Percentiles rank a stretch among this genome's conserved stretches.
Evolutionary conservation across 163 green algal species (phyloP).

Genomic region (Scenedesmus sp.): DNA sequence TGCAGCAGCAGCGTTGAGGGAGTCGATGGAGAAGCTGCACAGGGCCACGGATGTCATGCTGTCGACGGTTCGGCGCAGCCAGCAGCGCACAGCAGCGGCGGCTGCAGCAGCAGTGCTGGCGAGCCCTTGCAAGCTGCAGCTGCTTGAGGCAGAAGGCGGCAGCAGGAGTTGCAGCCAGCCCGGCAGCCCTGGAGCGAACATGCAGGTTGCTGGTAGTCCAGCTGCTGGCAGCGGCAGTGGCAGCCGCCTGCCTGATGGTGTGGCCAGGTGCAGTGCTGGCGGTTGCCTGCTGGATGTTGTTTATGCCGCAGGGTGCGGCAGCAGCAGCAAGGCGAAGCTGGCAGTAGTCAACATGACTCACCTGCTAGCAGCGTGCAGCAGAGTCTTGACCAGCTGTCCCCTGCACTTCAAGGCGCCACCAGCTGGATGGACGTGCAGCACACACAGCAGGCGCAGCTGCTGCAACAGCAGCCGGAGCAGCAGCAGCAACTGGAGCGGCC

Average conservation of each 20-base stretch:
- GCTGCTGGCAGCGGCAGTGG: background rate
- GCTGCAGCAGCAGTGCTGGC: background rate
- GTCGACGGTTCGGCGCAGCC: background rate
- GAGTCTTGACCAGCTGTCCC: background rate
- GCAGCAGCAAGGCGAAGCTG: background rate
- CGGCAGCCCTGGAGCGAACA: background rate
- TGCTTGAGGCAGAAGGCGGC: background rate
- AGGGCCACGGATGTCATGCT: background rate
- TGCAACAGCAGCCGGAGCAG: background rate
- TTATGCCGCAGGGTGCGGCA: too few species aligned
- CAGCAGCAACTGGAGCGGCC: background rate
- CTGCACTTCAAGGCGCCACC: background rate
- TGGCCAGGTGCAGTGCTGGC: background rate
- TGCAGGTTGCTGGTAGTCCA: background rate
- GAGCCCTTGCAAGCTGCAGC: background rate
- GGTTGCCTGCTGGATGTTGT: background rate
- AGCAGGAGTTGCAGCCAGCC: background rate
- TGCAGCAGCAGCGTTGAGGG: background rate
- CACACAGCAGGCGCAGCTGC: background rate
- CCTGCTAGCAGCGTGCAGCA: background rate
- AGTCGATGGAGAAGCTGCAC: constrained; percentile 36
- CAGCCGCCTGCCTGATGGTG: background rate
- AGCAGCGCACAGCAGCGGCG: background rate
- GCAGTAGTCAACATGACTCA: background rate
- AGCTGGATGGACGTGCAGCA: background rate